Percentiles rank a stretch among this genome's conserved stretches.
Conservation (phyloP, 2,329 filamentous ascomycete genomes). For the Fusarium clavum region DNA sequence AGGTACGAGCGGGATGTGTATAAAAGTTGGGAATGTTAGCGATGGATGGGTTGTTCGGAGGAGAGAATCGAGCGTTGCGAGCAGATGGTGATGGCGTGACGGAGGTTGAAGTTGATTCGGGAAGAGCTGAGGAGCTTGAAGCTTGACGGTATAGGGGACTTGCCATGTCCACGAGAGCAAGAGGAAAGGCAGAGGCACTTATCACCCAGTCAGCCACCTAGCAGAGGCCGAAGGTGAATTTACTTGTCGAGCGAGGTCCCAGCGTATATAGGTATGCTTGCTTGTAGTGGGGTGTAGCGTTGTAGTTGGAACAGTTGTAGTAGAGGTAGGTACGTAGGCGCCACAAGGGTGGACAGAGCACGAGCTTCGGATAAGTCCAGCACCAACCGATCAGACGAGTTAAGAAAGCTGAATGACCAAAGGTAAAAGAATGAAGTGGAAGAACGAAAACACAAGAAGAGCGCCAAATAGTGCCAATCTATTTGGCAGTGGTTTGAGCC, state of each 20-base stretch:
- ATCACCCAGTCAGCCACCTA: slow-evolving; percentile 17
- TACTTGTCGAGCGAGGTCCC: slow-evolving; percentile 25
- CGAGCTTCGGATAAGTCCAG: slow-evolving; percentile 27
- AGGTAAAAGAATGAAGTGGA: not conserved
- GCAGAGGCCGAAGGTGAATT: slow-evolving; percentile 6
- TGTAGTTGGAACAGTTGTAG: slow-evolving; percentile 25
- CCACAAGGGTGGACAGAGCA: slow-evolving; percentile 27
- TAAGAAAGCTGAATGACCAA: not conserved
- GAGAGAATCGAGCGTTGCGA: slow-evolving; percentile 33
- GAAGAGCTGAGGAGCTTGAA: slow-evolving; percentile 39
- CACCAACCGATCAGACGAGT: slow-evolving; percentile 10
- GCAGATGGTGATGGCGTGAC: slow-evolving; percentile 35
- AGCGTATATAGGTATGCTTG: slow-evolving; percentile 4
- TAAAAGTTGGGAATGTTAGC: slow-evolving; percentile 42
- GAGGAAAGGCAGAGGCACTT: slow-evolving; percentile 1
- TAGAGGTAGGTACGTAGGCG: slow-evolving; percentile 5
- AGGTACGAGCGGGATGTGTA: slow-evolving; percentile 49
- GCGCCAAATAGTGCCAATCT: slow-evolving; percentile 19
- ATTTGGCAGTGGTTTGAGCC: slow-evolving; percentile 31
- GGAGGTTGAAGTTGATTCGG: slow-evolving; percentile 38
- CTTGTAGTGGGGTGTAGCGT: slow-evolving; percentile 33
- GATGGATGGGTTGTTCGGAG: slow-evolving; percentile 28
- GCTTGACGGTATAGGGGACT: slow-evolving; percentile 40
- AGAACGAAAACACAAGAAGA: slow-evolving; percentile 6
- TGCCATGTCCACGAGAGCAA: slow-evolving; percentile 41